These are phyloP conservation scores for Eucalyptus coolabah DNA, from an alignment of 345 rosid species.

Conservation along the genomic window DNA sequence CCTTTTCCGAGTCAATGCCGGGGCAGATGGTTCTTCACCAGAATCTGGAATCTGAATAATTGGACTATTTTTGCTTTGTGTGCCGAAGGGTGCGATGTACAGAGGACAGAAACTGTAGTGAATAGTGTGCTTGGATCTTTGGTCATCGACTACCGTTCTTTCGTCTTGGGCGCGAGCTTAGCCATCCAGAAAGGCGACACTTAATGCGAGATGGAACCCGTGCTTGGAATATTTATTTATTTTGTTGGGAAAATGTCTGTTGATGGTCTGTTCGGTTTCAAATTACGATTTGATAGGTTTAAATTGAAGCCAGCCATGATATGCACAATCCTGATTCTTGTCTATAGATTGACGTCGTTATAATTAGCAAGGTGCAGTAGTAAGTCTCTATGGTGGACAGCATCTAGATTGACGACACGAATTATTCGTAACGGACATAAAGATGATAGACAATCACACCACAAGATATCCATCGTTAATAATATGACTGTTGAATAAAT, in stretches of 20 bases:
- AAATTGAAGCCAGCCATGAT: not conserved
- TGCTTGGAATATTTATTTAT: not conserved
- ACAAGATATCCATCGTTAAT: fast-evolving
- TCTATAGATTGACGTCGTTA: not conserved
- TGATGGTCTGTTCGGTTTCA: not conserved
- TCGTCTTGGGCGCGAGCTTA: not conserved
- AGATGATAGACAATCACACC: fast-evolving
- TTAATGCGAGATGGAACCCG: not conserved
- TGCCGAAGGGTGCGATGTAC: not conserved
- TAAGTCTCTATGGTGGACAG: not conserved
- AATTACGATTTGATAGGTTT: not conserved
- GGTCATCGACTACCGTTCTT: not conserved
- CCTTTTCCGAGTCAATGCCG: not conserved
- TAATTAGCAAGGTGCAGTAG: not conserved
- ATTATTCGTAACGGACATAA: not conserved
- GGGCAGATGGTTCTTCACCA: not conserved
- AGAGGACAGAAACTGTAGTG: not conserved
- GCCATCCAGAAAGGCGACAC: fast-evolving
- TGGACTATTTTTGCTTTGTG: not conserved
- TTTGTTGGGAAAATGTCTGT: not conserved
- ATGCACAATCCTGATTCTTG: not conserved
- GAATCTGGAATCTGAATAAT: not conserved
- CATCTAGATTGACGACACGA: fast-evolving
- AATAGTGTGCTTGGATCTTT: not conserved
- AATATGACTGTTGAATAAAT: fast-evolving